Base-by-base conservation (phyloP, 2,329 filamentous ascomycete species). In the Monosporascus ibericus region DNA sequence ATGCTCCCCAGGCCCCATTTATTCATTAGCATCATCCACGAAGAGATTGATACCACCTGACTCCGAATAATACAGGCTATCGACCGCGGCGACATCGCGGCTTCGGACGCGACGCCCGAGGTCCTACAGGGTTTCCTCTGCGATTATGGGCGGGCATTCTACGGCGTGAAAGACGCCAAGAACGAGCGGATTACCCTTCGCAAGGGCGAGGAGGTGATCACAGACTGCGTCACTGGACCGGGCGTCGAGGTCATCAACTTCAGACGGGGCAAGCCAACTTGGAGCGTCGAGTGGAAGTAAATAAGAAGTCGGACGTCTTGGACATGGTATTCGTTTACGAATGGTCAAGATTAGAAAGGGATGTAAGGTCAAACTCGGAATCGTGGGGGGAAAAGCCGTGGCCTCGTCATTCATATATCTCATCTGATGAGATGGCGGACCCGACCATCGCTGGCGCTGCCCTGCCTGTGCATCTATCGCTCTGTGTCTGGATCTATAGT, bases 191-290 rank as follows among this genome's bases (percentile, higher is more conserved):
- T 57, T 34, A 42, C 50, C 6, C 42, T 59, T 20, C 53, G 51
- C 40, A 57, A 52, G 38, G 53, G 49, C 20, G 39, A 49, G n/a
- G 78, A 77, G 60, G 76, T 71, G 55, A 78, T 88, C 38, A 69
- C 72, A 27, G 74, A 80, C 52, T 72, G 78, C 39, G 63, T 88
- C 51, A 75, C 70, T 63, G 80, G 75, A 25, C 72, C 77, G 14
- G 78, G 77, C 38, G 71, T 84, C 14, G 80, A 85, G 64, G 80
- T 89, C 42, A 82, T 88, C 57, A 83, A 84, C 9, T 88, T 86
- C 65, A 72, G 82, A 52, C 76, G 79, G 58, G 83, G 82, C 3
- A 78, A 86, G 72, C 68, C 75, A 62, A 84, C 77, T 1, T 85
- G 81, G 81, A 72, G 71, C 50, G 72, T 80, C 14, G 64, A 70